Evolutionary conservation across 192 early-diverging fungal genomes (phyloP).

Genomic region (Rhizophagus prolifer): DNA sequence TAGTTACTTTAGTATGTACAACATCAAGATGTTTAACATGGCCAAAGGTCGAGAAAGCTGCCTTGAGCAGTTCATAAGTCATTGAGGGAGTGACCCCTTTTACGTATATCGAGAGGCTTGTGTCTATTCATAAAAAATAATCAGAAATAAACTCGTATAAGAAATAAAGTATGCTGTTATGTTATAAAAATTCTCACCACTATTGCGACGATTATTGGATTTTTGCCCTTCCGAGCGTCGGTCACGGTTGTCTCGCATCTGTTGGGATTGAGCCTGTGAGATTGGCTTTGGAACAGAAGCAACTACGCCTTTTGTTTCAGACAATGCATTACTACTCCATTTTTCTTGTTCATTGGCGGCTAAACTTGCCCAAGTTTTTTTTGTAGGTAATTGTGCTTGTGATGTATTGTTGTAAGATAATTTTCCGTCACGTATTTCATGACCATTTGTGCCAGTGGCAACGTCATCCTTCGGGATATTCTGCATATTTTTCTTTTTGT

Average conservation of each 20-base stretch:
- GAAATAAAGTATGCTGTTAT: neutral
- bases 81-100: conserved; percentile 56
- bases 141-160: neutral
- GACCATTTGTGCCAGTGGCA: neutral
- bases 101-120: conserved; percentile 53
- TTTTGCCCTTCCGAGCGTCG: neutral
- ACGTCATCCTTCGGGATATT: neutral
- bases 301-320: conserved; percentile 30
- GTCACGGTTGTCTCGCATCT: neutral
- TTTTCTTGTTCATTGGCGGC: conserved; percentile 55
- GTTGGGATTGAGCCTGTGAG: neutral
- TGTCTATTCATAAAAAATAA: conserved; percentile 12
- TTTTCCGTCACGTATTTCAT: neutral
- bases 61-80: conserved; percentile 49
- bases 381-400: conserved; percentile 42
- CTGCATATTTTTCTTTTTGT: neutral
- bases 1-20: conserved; percentile 44
- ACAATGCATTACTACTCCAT: conserved; percentile 43
- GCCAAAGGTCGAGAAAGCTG: conserved; percentile 58
- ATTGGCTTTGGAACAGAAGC: conserved; percentile 29
- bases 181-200: neutral
- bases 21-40: conserved; percentile 61
- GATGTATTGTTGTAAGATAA: neutral
- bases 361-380: conserved; percentile 78
- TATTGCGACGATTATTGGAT: neutral